These are phyloP conservation scores for Pseudoscleropodium purum DNA, from an alignment of 225 moss, liverwort and hornwort species.

Conservation along the genomic window DNA sequence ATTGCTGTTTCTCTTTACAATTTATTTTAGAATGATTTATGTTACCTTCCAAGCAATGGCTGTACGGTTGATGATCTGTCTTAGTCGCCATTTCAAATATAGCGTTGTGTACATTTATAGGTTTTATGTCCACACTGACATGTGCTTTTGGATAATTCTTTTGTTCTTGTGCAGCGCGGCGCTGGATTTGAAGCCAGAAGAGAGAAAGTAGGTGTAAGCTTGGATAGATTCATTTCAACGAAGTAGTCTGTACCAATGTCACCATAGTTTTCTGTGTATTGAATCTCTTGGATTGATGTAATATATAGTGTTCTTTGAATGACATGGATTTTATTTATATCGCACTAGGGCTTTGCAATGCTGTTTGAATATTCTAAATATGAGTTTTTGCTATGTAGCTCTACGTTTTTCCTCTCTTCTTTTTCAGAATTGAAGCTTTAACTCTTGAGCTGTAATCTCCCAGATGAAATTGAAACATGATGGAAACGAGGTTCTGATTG, in stretches of 20 bases:
- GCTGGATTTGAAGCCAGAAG: conserved; percentile 45
- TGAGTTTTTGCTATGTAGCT: background rate
- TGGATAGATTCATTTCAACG: background rate
- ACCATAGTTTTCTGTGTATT: background rate
- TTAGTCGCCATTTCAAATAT: background rate
- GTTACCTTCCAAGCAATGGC: background rate
- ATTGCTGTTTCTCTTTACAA: background rate
- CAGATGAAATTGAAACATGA: background rate
- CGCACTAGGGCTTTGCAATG: background rate
- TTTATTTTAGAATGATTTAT: background rate
- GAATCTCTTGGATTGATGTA: background rate
- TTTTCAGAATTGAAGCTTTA: background rate
- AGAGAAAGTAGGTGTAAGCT: background rate
- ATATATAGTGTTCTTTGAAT: background rate
- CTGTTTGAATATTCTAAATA: background rate
- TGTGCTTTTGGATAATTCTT: background rate
- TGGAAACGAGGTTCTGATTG: background rate
- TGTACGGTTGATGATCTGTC: background rate
- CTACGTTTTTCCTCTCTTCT: background rate
- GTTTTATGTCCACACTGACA: background rate
- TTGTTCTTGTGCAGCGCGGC: conserved; percentile 44
- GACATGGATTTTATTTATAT: background rate
- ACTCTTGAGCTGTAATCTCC: background rate
- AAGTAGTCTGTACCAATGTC: background rate
- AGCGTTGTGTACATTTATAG: background rate